Evolutionary conservation across 495 filamentous ascomycete genomes (phyloP).

Genomic region (Trichoderma erinaceum): DNA sequence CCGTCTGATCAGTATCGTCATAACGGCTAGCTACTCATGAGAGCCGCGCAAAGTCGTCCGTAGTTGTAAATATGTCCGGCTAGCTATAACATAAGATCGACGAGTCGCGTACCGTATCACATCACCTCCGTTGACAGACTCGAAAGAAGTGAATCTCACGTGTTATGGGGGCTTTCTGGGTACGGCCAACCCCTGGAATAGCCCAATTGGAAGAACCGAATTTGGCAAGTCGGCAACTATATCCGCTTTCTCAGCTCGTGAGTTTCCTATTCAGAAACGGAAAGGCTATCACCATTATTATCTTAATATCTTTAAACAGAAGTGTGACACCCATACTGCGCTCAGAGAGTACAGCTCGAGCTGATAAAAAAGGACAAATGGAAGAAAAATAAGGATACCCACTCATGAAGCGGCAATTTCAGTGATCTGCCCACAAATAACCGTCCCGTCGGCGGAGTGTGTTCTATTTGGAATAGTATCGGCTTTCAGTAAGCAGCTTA

Average conservation of each 20-base stretch:
- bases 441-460: background rate
- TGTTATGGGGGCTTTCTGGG: too few relatives aligned
- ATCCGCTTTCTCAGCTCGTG: background rate
- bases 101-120: too few relatives aligned
- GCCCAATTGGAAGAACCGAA: background rate
- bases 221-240: background rate
- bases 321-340: too few relatives aligned
- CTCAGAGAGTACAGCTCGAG: too few relatives aligned
- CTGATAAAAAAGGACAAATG: background rate
- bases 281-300: background rate
- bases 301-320: too few relatives aligned
- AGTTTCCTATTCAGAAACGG: too few relatives aligned
- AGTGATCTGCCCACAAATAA: slow-evolving; percentile 7
- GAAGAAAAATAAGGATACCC: background rate
- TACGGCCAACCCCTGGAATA: background rate
- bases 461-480: background rate
- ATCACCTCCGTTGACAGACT: too few relatives aligned
- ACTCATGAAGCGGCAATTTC: background rate
- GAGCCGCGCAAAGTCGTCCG: background rate
- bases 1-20: background rate
- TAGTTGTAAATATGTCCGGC: background rate
- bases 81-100: too few relatives aligned
- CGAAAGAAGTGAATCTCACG: too few relatives aligned
- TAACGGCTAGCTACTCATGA: background rate
- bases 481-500: background rate